Percentiles rank a stretch among this genome's conserved stretches.
Evolutionary conservation across 768 basidiomycete species (phyloP).

Genomic region (Tubosaeta sp.): DNA sequence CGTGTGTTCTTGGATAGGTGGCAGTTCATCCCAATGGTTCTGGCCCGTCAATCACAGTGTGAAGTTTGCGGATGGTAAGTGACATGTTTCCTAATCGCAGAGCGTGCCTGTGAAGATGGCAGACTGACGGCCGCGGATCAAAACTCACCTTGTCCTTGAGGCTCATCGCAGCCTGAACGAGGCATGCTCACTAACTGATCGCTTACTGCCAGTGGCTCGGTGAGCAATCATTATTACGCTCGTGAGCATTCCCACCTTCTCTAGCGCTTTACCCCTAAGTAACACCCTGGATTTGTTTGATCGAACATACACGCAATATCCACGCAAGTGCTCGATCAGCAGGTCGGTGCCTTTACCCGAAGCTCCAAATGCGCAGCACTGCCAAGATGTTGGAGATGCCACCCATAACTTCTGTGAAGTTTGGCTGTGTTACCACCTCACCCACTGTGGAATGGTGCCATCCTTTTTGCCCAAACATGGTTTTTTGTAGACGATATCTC

Average conservation of each 20-base stretch:
- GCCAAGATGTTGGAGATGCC: constrained; percentile 1
- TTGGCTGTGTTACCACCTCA: constrained; percentile 2
- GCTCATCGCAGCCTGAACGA: background rate
- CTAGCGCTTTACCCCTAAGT: background rate
- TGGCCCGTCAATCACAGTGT: background rate
- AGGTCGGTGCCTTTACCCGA: background rate
- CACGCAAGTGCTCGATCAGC: background rate
- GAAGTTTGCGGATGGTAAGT: background rate
- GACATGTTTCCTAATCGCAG: background rate
- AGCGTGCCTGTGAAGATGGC: background rate
- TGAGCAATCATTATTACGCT: background rate
- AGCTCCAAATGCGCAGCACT: background rate
- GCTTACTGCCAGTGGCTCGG: constrained; percentile 2
- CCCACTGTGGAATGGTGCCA: background rate
- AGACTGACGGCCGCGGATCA: background rate
- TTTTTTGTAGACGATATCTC: background rate
- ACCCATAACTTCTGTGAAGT: background rate
- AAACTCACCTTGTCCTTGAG: constrained; percentile 17
- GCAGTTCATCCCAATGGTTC: background rate
- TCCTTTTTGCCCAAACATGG: background rate
- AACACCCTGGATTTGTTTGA: background rate
- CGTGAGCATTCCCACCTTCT: background rate
- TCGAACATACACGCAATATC: background rate
- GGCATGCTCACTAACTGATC: constrained; percentile 1
- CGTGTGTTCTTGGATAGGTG: background rate